Evolutionary conservation across 148 eudicot genomes (phyloP).

Genomic region (Chenopodium formosanum): DNA sequence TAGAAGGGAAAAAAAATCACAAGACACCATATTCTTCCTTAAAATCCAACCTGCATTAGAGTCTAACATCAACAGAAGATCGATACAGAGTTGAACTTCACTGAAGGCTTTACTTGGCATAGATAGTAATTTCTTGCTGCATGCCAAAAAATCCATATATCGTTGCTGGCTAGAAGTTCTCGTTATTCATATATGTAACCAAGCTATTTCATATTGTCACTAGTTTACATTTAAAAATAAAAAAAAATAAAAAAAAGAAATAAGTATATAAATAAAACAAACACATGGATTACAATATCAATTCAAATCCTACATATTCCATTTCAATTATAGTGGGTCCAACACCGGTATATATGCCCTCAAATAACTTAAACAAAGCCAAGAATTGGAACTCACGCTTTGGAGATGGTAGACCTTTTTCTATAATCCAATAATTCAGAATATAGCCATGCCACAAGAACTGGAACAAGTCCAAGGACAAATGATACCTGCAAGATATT

Average conservation of each 20-base stretch:
- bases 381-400: slow-evolving; percentile 46
- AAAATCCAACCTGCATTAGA: not conserved
- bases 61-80: not conserved
- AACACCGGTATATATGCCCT: not conserved
- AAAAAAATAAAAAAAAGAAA: no score
- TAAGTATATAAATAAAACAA: not conserved
- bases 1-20: not conserved
- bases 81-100: not conserved
- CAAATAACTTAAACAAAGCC: not conserved
- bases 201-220: not conserved
- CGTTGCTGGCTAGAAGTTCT: not conserved
- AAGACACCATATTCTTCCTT: not conserved
- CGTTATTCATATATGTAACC: not conserved
- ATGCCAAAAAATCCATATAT: not conserved
- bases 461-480: slow-evolving; percentile 62
- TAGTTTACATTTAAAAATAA: not conserved
- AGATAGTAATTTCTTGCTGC: not conserved
- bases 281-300: not conserved
- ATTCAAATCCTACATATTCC: not conserved
- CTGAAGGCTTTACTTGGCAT: not conserved
- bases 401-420: slow-evolving; percentile 41
- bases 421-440: slow-evolving; percentile 70
- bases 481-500: slow-evolving; percentile 64
- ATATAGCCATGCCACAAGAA: slow-evolving; percentile 63
- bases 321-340: not conserved